These are phyloP conservation scores for Gnaphalium uliginosum DNA, from an alignment of 129 eudicot genomes.

Conservation along the genomic window DNA sequence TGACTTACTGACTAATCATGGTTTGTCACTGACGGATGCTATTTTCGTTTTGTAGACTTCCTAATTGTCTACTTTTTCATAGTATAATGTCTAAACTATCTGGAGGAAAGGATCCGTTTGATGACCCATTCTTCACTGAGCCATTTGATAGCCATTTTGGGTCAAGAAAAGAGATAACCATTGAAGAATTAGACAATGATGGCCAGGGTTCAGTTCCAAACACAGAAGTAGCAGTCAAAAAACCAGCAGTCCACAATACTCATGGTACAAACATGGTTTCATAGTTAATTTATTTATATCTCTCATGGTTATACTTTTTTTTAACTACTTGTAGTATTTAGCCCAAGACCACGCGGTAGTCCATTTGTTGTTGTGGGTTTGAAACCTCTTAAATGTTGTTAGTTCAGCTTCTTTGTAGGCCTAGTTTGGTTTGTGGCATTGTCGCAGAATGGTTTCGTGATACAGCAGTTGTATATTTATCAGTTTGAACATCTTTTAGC, in stretches of 20 bases:
- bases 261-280: slow-evolving; percentile 32
- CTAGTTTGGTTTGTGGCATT: too few relatives aligned
- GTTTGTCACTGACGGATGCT: not conserved
- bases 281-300: too few relatives aligned
- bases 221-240: slow-evolving; percentile 38
- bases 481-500: too few relatives aligned
- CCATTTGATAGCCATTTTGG: slow-evolving; percentile 34
- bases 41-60: not conserved
- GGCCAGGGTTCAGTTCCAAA: slow-evolving; percentile 34
- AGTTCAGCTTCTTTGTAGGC: too few relatives aligned
- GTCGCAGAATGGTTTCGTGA: too few relatives aligned
- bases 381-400: too few relatives aligned
- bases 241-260: slow-evolving; percentile 31
- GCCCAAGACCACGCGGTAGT: too few relatives aligned
- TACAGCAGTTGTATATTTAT: too few relatives aligned
- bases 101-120: slow-evolving; percentile 72
- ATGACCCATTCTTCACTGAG: slow-evolving; percentile 58
- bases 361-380: too few relatives aligned
- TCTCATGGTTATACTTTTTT: too few relatives aligned
- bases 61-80: not conserved
- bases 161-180: slow-evolving; percentile 44
- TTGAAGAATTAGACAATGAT: slow-evolving; percentile 60
- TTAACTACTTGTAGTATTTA: too few relatives aligned
- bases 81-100: slow-evolving; percentile 44
- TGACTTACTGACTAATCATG: not conserved